Conservation (phyloP, 495 filamentous ascomycete species). For the Xylaria sp. region DNA sequence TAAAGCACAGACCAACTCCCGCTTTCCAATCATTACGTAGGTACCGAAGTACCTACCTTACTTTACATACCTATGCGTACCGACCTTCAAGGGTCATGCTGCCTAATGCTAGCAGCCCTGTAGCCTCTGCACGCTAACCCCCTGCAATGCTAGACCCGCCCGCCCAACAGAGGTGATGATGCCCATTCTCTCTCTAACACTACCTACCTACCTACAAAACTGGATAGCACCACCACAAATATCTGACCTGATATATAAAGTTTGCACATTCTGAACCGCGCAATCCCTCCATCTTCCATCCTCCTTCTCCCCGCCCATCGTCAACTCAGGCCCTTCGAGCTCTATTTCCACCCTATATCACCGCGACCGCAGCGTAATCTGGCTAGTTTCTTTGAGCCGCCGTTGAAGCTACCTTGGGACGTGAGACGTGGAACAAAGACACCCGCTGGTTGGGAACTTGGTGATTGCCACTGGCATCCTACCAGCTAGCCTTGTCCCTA, state of each 20-base stretch:
- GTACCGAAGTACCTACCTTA: too few relatives aligned
- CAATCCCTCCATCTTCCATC: background rate
- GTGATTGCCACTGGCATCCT: background rate
- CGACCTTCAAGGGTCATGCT: too few relatives aligned
- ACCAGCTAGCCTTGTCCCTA: background rate
- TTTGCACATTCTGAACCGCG: background rate
- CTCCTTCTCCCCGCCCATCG: background rate
- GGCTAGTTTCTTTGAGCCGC: background rate
- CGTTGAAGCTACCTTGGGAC: too few relatives aligned
- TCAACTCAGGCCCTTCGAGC: background rate
- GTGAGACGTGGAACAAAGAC: constrained; percentile 21
- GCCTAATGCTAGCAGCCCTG: background rate
- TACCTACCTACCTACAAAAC: too few relatives aligned
- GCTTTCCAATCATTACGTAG: background rate
- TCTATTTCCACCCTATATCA: background rate
- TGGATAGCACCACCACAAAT: background rate
- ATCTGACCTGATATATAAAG: background rate
- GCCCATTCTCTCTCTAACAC: background rate
- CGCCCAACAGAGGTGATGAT: constrained; percentile 6
- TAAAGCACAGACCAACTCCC: background rate
- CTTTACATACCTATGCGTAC: too few relatives aligned
- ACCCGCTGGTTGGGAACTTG: background rate
- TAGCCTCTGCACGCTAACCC: background rate
- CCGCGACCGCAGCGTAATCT: background rate
- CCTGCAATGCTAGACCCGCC: background rate